These are phyloP conservation scores for Tetracladium maxilliforme DNA, from an alignment of 2,329 filamentous ascomycete species.

Conservation along the genomic window DNA sequence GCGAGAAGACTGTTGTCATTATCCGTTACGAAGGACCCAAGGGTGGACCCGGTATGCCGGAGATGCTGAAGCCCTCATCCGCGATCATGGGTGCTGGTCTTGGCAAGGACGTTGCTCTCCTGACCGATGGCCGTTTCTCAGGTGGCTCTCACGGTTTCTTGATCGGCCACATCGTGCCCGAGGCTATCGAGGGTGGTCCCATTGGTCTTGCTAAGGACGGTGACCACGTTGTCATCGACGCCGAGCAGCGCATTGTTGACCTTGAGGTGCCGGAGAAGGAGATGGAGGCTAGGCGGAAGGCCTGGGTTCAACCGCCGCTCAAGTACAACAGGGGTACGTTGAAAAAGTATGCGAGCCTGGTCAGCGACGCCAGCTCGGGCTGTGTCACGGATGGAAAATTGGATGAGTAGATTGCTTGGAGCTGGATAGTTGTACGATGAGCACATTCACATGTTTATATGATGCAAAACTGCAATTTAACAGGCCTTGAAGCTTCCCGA, in stretches of 20 bases:
- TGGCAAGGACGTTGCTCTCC: constrained; percentile 53
- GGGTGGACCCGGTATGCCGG: constrained; percentile 59
- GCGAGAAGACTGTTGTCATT: constrained; percentile 63
- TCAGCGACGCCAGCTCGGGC: constrained; percentile 41
- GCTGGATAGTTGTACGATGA: too few relatives aligned
- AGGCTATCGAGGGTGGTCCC: constrained; percentile 43
- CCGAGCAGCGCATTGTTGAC: constrained; percentile 37
- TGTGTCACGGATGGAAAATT: constrained; percentile 43
- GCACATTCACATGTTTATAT: too few relatives aligned
- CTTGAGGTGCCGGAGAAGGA: constrained; percentile 32
- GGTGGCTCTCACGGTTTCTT: constrained; percentile 46
- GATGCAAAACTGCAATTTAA: too few relatives aligned
- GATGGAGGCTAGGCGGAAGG: constrained; percentile 30
- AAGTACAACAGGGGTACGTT: constrained; percentile 44
- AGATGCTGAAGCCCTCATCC: constrained; percentile 59
- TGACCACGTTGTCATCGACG: constrained; percentile 44
- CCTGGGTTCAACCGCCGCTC: constrained; percentile 33
- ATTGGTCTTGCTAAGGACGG: constrained; percentile 43
- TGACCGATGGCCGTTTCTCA: constrained; percentile 54
- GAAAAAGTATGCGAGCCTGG: constrained; percentile 39
- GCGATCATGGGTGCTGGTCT: constrained; percentile 63
- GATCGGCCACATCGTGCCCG: constrained; percentile 46
- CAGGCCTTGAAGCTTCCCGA: too few relatives aligned
- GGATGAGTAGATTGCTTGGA: too few relatives aligned
- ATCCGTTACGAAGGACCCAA: constrained; percentile 64